Evolutionary conservation across 768 basidiomycete species (phyloP).

Genomic region (Lentinula aciculospora): DNA sequence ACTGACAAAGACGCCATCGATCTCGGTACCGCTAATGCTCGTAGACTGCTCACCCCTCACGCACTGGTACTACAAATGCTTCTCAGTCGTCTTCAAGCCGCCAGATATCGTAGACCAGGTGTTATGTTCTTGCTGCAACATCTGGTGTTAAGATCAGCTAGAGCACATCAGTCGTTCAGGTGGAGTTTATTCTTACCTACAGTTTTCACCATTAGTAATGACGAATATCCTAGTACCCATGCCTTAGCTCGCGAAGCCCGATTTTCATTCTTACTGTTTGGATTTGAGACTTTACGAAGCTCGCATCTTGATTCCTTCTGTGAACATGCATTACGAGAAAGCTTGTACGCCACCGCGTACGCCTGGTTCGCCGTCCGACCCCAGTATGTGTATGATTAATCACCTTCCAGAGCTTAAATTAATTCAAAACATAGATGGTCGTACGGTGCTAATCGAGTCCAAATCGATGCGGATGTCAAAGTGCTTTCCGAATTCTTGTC

Average conservation of each 20-base stretch:
- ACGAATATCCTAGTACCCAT: constrained; percentile 60
- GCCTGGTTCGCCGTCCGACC: constrained; percentile 93
- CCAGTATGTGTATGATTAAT: constrained; percentile 55
- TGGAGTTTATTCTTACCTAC: constrained; percentile 24
- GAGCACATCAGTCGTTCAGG: constrained; percentile 72
- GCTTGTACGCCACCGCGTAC: constrained; percentile 75
- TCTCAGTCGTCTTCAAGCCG: constrained; percentile 89
- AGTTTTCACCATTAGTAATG: background rate
- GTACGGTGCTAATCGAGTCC: constrained; percentile 89
- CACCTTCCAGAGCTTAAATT: background rate
- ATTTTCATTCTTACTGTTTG: constrained; percentile 88
- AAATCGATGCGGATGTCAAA: constrained; percentile 85
- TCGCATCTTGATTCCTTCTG: constrained; percentile 80
- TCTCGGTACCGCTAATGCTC: constrained; percentile 60
- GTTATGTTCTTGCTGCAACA: constrained; percentile 84
- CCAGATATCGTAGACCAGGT: constrained; percentile 78
- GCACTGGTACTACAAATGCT: constrained; percentile 80
- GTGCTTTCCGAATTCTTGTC: constrained; percentile 79
- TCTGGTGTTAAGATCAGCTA: constrained; percentile 76
- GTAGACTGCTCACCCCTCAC: constrained; percentile 78
- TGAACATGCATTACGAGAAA: constrained; percentile 70
- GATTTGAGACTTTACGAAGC: constrained; percentile 86
- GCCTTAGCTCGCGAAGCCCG: constrained; percentile 86
- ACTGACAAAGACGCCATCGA: constrained; percentile 85
- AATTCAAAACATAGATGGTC: constrained; percentile 64